phyloP scores from a whole-genome alignment of 768 basidiomycete genomes.

The Tricholoma matsutake region DNA sequence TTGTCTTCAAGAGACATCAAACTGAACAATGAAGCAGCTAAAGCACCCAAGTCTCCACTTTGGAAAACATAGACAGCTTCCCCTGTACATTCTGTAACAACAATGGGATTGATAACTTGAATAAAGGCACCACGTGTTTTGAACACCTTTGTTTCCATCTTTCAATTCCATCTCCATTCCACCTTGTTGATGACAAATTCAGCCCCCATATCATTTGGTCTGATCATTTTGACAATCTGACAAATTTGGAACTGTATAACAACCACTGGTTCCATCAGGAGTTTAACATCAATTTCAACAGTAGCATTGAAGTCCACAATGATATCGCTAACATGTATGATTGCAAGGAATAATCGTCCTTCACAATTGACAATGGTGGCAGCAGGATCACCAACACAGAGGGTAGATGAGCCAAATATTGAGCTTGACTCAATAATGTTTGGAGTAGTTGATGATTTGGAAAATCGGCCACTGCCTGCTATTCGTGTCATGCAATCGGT shows the following conservation, averaged over 20 bases:
- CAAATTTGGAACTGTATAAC: background rate
- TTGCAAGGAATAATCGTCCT: background rate
- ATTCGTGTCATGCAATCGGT: background rate
- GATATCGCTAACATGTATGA: background rate
- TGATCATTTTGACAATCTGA: background rate
- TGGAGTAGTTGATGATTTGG: background rate
- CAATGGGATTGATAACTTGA: background rate
- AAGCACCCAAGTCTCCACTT: background rate
- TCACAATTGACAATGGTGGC: background rate
- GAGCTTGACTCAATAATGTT: background rate
- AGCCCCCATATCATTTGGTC: background rate
- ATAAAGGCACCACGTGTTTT: background rate
- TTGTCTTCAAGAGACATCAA: background rate
- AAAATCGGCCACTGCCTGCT: background rate
- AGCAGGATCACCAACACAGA: background rate
- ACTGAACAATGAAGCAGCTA: background rate
- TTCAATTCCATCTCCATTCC: background rate
- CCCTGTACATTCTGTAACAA: background rate
- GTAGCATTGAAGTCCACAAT: background rate
- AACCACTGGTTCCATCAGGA: background rate
- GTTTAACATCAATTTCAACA: background rate
- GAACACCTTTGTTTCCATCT: no score
- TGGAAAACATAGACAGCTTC: no score
- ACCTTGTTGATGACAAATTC: no score
- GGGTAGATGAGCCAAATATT: background rate